Percentiles rank a stretch among this genome's conserved stretches.
Conservation (phyloP, 257 asterid genomes). For the Gentiana dahurica region DNA sequence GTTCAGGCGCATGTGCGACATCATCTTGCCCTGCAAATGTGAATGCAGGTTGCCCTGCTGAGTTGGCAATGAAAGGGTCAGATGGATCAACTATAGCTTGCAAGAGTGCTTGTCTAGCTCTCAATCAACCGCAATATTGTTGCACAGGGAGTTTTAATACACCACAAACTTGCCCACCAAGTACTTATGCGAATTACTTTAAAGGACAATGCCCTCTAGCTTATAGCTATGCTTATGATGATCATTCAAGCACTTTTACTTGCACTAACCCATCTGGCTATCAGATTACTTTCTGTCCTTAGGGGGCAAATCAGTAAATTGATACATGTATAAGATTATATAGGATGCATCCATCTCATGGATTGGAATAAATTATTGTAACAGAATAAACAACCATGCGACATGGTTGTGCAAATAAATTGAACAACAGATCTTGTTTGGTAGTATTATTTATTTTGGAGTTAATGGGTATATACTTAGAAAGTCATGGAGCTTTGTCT, state of each 20-base stretch:
- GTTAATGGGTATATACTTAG: no score
- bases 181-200: conserved; percentile 3
- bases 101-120: conserved; percentile 16
- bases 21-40: conserved; percentile 38
- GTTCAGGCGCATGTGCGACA: conserved; percentile 36
- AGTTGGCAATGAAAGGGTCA: conserved; percentile 21
- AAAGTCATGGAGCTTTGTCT: no score
- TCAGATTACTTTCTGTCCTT: conserved; percentile 4
- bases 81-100: conserved; percentile 46
- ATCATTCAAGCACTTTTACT: conserved; percentile 9
- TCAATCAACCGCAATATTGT: conserved; percentile 14
- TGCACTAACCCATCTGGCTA: not conserved
- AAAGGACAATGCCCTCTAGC: conserved; percentile 13
- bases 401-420: no score
- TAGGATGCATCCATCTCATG: no score
- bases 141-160: conserved; percentile 8
- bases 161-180: conserved; percentile 10
- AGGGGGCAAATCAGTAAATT: no score
- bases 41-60: conserved; percentile 36
- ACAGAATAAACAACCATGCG: no score
- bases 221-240: conserved; percentile 21
- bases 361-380: no score
- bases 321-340: no score
- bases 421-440: no score
- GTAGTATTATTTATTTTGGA: no score